Evolutionary conservation across 768 basidiomycete genomes (phyloP).

Genomic region (Roridomyces roridus): DNA sequence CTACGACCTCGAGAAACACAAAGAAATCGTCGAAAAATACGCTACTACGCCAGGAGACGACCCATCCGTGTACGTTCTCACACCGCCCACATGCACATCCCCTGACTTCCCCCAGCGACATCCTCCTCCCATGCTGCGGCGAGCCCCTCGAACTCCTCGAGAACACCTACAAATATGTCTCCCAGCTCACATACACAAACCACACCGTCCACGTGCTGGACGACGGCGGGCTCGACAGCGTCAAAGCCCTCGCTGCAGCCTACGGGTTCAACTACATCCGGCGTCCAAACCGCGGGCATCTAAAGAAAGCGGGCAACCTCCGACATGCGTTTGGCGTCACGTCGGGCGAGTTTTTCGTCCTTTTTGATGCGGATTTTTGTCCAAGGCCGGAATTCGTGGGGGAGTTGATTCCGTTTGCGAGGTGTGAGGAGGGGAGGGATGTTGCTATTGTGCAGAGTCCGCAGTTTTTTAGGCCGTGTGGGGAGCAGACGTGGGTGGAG

Average conservation of each 20-base stretch:
- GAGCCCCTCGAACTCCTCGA: neutral
- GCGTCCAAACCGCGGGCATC: too few species aligned
- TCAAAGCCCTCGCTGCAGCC: too few species aligned
- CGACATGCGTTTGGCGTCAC: too few species aligned
- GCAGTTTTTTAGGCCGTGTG: neutral
- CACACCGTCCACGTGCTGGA: neutral
- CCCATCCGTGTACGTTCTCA: conserved; percentile 21
- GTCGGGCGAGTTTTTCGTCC: too few species aligned
- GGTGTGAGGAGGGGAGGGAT: too few species aligned
- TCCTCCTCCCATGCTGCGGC: conserved; percentile 31
- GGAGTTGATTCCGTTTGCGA: too few species aligned
- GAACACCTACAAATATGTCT: neutral
- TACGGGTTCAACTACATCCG: too few species aligned
- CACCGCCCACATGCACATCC: neutral
- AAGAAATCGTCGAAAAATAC: conserved; percentile 26
- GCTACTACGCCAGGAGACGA: conserved; percentile 23
- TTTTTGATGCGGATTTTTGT: too few species aligned
- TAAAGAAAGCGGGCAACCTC: too few species aligned
- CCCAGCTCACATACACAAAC: neutral
- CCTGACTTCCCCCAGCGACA: conserved; percentile 20
- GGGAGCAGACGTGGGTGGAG: neutral
- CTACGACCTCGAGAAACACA: conserved; percentile 30
- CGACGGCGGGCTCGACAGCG: neutral
- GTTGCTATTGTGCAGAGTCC: neutral
- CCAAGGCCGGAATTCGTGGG: too few species aligned